Evolutionary conservation across 1,139 yeast genomes (phyloP), one percentile per base, ranked within the genome.

Genomic region (Protomyces gravidus): DNA sequence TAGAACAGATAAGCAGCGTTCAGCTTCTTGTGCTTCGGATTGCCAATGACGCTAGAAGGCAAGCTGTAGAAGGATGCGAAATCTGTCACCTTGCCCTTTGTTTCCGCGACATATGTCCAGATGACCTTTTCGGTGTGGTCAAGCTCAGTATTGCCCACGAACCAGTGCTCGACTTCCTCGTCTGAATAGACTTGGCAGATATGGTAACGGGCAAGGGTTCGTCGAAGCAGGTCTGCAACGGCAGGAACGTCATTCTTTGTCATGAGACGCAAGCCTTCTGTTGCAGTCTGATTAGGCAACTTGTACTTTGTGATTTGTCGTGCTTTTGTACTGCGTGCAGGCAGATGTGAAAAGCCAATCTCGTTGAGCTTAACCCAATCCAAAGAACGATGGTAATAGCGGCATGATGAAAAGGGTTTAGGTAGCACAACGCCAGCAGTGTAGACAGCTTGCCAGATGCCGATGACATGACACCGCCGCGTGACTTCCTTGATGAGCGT

Each of bases 381-480:
- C 65, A 92, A 76, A 2, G 97, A 95, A 67, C 98, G 85, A 73
- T 92, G 99, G 55, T 88, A 86, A 72, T 94, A 94, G 65, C 97
- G 81, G 70, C 95, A 85, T 1, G 89, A 84, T n/a, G 95, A 77
- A 6, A 92, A 80, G 0, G 99, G 99, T 23, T 92, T 84, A 19
- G 99, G 99, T 63, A 92, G 78, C 4, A 89, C 84, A 5, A 84
- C 81, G 5, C 98, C 98, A 0, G 94, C 96, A 11, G 99, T 90
- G 72, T 89, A 89, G 63, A 94, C 78, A 0, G 98, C 98, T 71
- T 92, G 97, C 97, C 97, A 92, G 63, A 90, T 86, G 61, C 87
- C 81, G 51, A 79, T 78, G 64, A 80, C 79, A 72, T 94, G 92
- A 65, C 92, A 95, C 67, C 97, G 80, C 70, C 99, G 81, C 3